These are phyloP conservation scores for Henckelia pumila DNA, from an alignment of 257 asterid species.

Conservation along the genomic window DNA sequence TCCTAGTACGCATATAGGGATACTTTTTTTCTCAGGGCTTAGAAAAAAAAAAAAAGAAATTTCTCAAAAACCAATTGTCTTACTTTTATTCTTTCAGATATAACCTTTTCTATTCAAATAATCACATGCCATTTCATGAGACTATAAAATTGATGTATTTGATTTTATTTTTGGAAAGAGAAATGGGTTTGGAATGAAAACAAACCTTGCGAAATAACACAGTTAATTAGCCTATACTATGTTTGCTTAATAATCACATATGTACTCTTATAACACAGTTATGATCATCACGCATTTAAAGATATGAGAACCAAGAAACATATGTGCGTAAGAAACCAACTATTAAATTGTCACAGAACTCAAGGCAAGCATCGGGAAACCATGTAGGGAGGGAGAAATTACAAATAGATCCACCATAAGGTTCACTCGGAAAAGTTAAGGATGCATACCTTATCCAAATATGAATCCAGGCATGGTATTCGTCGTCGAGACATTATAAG, in stretches of 20 bases:
- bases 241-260: too few relatives aligned
- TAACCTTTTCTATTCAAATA: too few relatives aligned
- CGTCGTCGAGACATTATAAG: constrained; percentile 98
- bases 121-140: neutral
- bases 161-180: too few relatives aligned
- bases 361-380: neutral
- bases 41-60: too few relatives aligned
- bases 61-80: neutral
- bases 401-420: constrained; percentile 20
- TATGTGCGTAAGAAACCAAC: neutral
- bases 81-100: neutral
- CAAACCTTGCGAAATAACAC: neutral
- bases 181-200: too few relatives aligned
- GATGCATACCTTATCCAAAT: constrained; percentile 83
- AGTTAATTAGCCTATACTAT: neutral
- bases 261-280: neutral
- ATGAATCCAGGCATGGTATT: constrained; percentile 95
- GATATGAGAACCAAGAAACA: constrained; percentile 11
- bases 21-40: too few relatives aligned
- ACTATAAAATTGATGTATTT: neutral
- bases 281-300: neutral
- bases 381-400: constrained; percentile 12
- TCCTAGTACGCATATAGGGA: too few relatives aligned
- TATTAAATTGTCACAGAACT: neutral
- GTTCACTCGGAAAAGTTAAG: constrained; percentile 21